Conservation (phyloP, 2,329 filamentous ascomycete species). For the Trichoderma afroharzianum region DNA sequence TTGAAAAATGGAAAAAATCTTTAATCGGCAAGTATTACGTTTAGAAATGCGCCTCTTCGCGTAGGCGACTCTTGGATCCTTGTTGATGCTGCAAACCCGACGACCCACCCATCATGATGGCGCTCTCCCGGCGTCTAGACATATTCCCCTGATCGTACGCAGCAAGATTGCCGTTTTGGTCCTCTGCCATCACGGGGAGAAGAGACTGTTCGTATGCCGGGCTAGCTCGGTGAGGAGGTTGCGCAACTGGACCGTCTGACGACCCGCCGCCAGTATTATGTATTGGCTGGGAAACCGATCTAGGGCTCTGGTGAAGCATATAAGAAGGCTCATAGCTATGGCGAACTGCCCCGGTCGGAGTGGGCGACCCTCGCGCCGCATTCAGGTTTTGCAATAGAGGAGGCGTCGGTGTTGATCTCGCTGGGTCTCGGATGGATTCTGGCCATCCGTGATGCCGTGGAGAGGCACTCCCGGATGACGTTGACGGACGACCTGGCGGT, state of each 20-base stretch:
- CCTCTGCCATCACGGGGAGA: slow-evolving; percentile 29
- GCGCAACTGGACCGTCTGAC: slow-evolving; percentile 23
- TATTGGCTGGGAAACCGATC: slow-evolving; percentile 37
- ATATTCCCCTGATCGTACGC: slow-evolving; percentile 33
- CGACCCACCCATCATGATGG: slow-evolving; percentile 52
- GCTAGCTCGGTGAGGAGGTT: slow-evolving; percentile 23
- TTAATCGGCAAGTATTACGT: slow-evolving; percentile 21
- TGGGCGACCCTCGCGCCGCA: slow-evolving; percentile 38
- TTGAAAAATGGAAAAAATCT: not conserved
- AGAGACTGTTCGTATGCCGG: slow-evolving; percentile 38
- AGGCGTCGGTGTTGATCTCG: slow-evolving; percentile 47
- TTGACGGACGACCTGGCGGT: slow-evolving; percentile 45
- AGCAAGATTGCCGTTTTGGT: slow-evolving; percentile 22
- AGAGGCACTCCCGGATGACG: slow-evolving; percentile 47
- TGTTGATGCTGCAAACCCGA: slow-evolving; percentile 47
- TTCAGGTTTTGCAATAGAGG: slow-evolving; percentile 38
- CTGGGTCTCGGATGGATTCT: slow-evolving; percentile 29
- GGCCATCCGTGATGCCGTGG: slow-evolving; percentile 47
- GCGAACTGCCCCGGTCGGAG: slow-evolving; percentile 36
- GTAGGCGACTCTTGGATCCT: slow-evolving; percentile 50
- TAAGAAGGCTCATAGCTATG: slow-evolving; percentile 45
- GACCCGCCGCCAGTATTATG: slow-evolving; percentile 41
- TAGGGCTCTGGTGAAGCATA: slow-evolving; percentile 32
- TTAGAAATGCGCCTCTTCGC: slow-evolving; percentile 52
- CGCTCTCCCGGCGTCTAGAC: slow-evolving; percentile 55